Conservation (phyloP, 257 asterid species). For the Solanum pinnatisectum region DNA sequence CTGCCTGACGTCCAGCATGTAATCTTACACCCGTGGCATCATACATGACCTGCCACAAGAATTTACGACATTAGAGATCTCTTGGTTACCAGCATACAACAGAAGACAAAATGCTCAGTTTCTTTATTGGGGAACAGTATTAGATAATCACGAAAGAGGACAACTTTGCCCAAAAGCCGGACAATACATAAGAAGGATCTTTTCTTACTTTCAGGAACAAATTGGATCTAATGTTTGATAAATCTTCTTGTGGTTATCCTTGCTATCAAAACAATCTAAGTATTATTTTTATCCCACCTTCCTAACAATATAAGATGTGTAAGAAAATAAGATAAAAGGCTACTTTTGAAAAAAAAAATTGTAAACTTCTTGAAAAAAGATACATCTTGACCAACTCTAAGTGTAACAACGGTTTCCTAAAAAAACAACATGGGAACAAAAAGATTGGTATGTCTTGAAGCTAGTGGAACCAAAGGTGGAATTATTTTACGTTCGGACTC, state of each 20-base stretch:
- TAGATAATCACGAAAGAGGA: neutral
- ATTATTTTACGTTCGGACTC: neutral
- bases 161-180: neutral
- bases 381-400: neutral
- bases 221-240: neutral
- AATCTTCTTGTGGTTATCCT: neutral
- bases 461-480: neutral
- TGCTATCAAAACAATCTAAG: neutral
- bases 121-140: neutral
- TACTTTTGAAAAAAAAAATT: neutral
- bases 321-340: neutral
- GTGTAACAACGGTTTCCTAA: neutral
- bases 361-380: neutral
- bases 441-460: neutral
- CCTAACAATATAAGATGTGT: neutral
- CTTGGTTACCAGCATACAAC: neutral
- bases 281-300: neutral
- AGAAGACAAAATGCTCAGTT: neutral
- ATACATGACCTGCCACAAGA: constrained; percentile 13
- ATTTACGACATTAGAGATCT: neutral
- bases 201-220: neutral
- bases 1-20: constrained; percentile 17
- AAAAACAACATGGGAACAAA: neutral
- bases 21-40: constrained; percentile 15
- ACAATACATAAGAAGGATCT: neutral